phyloP scores from a whole-genome alignment of 768 basidiomycete species.

The Tricholoma flavovirens region DNA sequence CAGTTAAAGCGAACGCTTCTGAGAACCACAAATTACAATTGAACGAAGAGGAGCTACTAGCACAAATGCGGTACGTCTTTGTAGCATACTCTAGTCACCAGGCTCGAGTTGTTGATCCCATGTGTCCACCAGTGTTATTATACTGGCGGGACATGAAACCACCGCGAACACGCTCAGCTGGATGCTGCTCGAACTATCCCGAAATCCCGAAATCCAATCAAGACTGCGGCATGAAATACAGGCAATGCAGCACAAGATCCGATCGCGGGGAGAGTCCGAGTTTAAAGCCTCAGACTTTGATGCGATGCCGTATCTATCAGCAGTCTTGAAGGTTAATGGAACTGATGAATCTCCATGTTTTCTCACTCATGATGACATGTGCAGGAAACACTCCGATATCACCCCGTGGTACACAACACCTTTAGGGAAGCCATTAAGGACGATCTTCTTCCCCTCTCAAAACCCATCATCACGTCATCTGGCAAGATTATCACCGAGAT shows the following conservation, averaged over 20 bases:
- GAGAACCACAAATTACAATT: conserved; percentile 38
- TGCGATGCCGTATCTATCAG: conserved; percentile 41
- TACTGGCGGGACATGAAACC: conserved; percentile 55
- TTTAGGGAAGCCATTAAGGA: conserved; percentile 41
- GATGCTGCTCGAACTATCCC: conserved; percentile 58
- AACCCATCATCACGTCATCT: conserved; percentile 38
- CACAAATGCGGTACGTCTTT: conserved; percentile 48
- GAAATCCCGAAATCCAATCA: conserved; percentile 50
- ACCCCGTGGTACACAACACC: conserved; percentile 32
- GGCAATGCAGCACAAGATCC: conserved; percentile 30
- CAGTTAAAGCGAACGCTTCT: conserved; percentile 52
- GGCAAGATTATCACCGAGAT: conserved; percentile 43
- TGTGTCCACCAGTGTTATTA: conserved; percentile 41
- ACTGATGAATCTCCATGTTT: neutral
- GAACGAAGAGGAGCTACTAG: conserved; percentile 43
- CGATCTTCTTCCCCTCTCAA: conserved; percentile 53
- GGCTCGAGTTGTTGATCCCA: conserved; percentile 25
- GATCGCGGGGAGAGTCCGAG: conserved; percentile 30
- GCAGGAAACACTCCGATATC: conserved; percentile 42
- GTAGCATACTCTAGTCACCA: conserved; percentile 27
- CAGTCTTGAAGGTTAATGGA: conserved; percentile 37
- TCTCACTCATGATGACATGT: neutral
- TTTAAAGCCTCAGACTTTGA: conserved; percentile 42
- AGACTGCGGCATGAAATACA: conserved; percentile 57
- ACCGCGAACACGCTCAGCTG: conserved; percentile 55